Percentiles rank a stretch among this genome's conserved stretches.
phyloP scores from a whole-genome alignment of 2,329 filamentous ascomycete genomes.

The Claviceps cyperi region DNA sequence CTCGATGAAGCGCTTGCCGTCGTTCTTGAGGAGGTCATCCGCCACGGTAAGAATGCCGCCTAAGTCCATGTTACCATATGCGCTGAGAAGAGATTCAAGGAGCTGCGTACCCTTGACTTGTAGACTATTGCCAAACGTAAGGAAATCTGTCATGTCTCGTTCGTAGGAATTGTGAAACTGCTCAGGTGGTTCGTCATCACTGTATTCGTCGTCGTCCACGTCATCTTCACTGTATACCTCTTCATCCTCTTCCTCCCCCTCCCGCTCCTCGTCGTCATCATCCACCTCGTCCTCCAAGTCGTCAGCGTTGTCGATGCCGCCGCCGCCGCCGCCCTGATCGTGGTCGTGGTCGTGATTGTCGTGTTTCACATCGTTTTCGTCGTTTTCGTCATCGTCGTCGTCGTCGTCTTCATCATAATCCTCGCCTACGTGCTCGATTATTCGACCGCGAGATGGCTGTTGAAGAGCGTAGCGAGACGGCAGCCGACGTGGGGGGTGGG shows the following conservation, averaged over 20 bases:
- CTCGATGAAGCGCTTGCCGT: conserved; percentile 98
- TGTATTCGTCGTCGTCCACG: conserved; percentile 44
- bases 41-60: conserved; percentile 97
- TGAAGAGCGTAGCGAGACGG: conserved; percentile 46
- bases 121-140: conserved; percentile 93
- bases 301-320: conserved; percentile 40
- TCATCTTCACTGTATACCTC: conserved; percentile 40
- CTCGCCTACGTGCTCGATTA: conserved; percentile 50
- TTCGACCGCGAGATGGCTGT: conserved; percentile 60
- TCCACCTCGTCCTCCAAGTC: conserved; percentile 39
- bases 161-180: conserved; percentile 52
- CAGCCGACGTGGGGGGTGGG: conserved; percentile 42
- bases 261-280: conserved; percentile 39
- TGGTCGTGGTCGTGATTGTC: conserved; percentile 45
- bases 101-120: conserved; percentile 67
- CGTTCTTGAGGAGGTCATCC: conserved; percentile 95
- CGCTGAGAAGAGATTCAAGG: conserved; percentile 28
- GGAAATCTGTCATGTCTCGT: conserved; percentile 68
- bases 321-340: conserved; percentile 36
- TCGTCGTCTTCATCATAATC: conserved; percentile 43
- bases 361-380: conserved; percentile 21
- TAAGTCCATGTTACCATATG: conserved; percentile 39
- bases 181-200: conserved; percentile 52
- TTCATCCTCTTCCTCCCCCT: conserved; percentile 49
- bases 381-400: conserved; percentile 10